Base-by-base conservation (phyloP, 352 stramenopile genomes). In the Detonula confervacea region DNA sequence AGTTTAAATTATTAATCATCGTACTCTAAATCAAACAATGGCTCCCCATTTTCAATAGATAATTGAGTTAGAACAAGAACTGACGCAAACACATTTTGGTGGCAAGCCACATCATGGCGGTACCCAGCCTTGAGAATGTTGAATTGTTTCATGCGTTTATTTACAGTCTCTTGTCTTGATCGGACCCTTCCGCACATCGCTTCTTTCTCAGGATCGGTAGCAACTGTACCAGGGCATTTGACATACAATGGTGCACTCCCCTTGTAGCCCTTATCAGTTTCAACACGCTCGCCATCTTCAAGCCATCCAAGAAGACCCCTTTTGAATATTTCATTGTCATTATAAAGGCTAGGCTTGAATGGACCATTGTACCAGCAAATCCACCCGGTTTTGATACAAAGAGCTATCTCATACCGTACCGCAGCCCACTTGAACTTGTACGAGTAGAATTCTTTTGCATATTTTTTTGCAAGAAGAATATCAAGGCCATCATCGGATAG, bases 401-500 rank as follows among this genome's bases (percentile, higher is more conserved):
- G 16, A 18, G 20, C 51, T 22, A 80, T 51, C 33, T 84, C 55
- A 64, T 80, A 80, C 2, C 54, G 3, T 9, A 77, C n/a, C 9
- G 22, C 70, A 68, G 61, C 27, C 8, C 51, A 33, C 16, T 73
- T 62, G 11, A 81, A 81, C 27, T 77, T 84, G 22, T 81, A 71
- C 4, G 9, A 64, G 12, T 56, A 80, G 30, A 77, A 81, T n/a
- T 33, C 37, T 9, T 70, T 67, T 2, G 12, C 11, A 55, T 52
- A 74, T 1, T 7, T 60, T 35, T 68, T 65, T 20, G 22, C 52
- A 49, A 78, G 49, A 11, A 16, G 8, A 60, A 73, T 77, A 39
- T 81, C 62, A 25, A 61, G 80, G n/a, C 70, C 70, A 77, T 84
- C 62, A 5, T 80, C 70, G n/a, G 63, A 67, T 1, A 86, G 35